phyloP scores from a whole-genome alignment of 768 basidiomycete genomes.

The Obba rivulosa region DNA sequence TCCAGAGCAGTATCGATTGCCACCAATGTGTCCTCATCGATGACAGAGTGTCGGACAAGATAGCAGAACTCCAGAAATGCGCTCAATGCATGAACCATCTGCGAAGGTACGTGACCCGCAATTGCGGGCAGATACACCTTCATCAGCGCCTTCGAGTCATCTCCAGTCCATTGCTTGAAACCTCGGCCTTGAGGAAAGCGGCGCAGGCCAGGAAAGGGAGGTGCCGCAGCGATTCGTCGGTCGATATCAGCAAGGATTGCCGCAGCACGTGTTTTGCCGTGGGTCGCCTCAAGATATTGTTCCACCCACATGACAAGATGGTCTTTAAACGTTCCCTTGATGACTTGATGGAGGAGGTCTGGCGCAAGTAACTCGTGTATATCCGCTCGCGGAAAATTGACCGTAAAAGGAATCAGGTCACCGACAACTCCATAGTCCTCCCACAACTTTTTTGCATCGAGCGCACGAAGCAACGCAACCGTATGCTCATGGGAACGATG shows the following conservation, averaged over 20 bases:
- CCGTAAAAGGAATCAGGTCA: conserved; percentile 24
- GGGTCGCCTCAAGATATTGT: conserved; percentile 18
- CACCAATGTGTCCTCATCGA: not conserved
- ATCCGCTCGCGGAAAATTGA: conserved; percentile 27
- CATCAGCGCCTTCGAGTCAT: conserved; percentile 24
- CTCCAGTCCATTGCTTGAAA: conserved; percentile 23
- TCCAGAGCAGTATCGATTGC: not conserved
- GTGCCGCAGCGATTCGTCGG: conserved; percentile 10
- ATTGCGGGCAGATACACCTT: conserved; percentile 22
- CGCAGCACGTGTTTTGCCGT: not conserved
- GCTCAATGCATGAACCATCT: conserved; percentile 11
- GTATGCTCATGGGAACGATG: not conserved
- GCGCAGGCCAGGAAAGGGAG: conserved; percentile 14
- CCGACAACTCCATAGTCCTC: conserved; percentile 1
- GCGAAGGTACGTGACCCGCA: conserved; percentile 10
- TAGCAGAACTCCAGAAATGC: conserved; percentile 23
- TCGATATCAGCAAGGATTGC: conserved; percentile 15
- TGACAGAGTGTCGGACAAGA: conserved; percentile 1
- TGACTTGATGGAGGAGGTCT: conserved; percentile 28
- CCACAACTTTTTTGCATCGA: not conserved
- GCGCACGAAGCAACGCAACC: not conserved
- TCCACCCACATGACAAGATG: conserved; percentile 29
- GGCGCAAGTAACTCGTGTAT: conserved; percentile 25
- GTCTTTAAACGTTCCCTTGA: conserved; percentile 32
- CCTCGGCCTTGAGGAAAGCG: conserved; percentile 16